Evolutionary conservation across 2,329 filamentous ascomycete species (phyloP).

Genomic region (Pestalotiopsis sp.): DNA sequence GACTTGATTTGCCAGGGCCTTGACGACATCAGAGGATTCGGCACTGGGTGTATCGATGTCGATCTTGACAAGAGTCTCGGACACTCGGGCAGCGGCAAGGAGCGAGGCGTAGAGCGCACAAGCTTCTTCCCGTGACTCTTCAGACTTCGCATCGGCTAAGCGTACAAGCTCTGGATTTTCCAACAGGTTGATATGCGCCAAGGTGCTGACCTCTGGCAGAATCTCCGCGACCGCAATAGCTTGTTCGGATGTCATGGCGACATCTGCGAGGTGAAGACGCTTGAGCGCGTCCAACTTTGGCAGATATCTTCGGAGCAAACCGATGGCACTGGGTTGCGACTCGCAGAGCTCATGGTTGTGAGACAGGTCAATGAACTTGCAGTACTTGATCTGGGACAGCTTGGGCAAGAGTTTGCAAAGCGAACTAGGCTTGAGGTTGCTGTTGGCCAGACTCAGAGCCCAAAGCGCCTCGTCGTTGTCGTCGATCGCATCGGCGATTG

Average conservation of each 20-base stretch:
- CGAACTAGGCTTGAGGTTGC: conserved; percentile 73
- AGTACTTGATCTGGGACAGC: conserved; percentile 67
- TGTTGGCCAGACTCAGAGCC: conserved; percentile 84
- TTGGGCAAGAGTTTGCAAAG: conserved; percentile 76
- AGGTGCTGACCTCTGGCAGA: conserved; percentile 75
- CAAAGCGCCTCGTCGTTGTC: conserved; percentile 61
- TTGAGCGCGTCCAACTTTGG: conserved; percentile 78
- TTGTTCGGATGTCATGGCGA: conserved; percentile 82
- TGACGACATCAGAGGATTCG: conserved; percentile 86
- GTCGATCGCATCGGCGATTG: conserved; percentile 53
- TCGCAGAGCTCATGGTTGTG: conserved; percentile 84
- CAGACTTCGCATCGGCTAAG: conserved; percentile 74
- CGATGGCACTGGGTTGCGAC: conserved; percentile 71
- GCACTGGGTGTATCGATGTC: conserved; percentile 86
- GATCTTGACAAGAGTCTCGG: conserved; percentile 80
- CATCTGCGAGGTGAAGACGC: conserved; percentile 83
- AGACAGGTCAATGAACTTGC: conserved; percentile 89
- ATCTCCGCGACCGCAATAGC: conserved; percentile 90
- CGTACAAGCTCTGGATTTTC: conserved; percentile 75
- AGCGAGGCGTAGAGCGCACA: conserved; percentile 92
- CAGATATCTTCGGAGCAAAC: conserved; percentile 76
- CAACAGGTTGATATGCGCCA: conserved; percentile 85
- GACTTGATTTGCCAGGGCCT: conserved; percentile 90
- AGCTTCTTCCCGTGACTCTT: conserved; percentile 85
- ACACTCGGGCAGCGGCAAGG: conserved; percentile 83